These are phyloP conservation scores for Pelargonium myrrhifolium DNA, from an alignment of 441 rosid genomes.

Conservation along the genomic window DNA sequence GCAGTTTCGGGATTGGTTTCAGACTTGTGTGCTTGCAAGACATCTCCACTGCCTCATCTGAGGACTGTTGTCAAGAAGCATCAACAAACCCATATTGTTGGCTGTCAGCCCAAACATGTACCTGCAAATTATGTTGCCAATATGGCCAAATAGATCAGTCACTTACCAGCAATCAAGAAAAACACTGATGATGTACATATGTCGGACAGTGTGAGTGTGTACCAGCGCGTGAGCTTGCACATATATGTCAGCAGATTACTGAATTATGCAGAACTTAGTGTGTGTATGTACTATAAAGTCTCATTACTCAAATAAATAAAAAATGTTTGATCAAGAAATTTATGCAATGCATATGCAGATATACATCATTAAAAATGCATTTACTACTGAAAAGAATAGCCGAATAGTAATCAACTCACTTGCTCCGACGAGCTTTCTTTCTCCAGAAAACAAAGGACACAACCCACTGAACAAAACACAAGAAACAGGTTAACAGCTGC, in stretches of 20 bases:
- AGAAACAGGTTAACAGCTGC: constrained; percentile 2
- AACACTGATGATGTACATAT: background rate
- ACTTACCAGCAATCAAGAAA: background rate
- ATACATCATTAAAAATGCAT: background rate
- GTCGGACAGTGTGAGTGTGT: background rate
- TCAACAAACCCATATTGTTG: constrained; percentile 56
- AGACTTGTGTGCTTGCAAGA: constrained; percentile 64
- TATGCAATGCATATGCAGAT: background rate
- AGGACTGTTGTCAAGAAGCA: constrained; percentile 74
- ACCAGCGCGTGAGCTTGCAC: no score
- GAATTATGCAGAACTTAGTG: background rate
- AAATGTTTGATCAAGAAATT: background rate
- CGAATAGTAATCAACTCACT: constrained; percentile 42
- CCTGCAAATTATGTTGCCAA: constrained; percentile 33
- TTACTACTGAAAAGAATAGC: background rate
- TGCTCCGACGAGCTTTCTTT: constrained; percentile 66
- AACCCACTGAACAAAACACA: constrained; percentile 51
- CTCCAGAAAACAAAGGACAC: constrained; percentile 69
- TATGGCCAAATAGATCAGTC: constrained; percentile 14
- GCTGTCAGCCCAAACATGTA: constrained; percentile 50
- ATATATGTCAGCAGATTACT: background rate
- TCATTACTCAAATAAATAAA: background rate
- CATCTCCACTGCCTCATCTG: constrained; percentile 72
- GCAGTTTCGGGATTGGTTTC: constrained; percentile 23
- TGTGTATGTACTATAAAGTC: no score